Evolutionary conservation across 2,329 filamentous ascomycete genomes (phyloP).

Genomic region (Rasamsonia emersonii): DNA sequence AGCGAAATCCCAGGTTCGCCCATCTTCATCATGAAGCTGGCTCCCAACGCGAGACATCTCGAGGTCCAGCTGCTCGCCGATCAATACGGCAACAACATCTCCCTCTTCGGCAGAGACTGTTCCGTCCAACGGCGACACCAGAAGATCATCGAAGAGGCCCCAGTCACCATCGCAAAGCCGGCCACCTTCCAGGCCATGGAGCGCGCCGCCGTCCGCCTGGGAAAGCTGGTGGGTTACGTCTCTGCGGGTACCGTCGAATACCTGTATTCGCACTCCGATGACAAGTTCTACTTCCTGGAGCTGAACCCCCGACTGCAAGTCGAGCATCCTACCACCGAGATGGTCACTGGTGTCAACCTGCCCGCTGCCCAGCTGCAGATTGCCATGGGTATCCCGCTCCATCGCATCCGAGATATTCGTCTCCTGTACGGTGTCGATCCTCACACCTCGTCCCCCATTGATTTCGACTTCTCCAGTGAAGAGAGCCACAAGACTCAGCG

Average conservation of each 20-base stretch:
- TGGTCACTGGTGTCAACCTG: constrained; percentile 96
- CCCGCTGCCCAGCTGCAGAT: constrained; percentile 96
- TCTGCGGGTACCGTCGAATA: constrained; percentile 98
- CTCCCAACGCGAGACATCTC: constrained; percentile 89
- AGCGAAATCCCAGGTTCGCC: constrained; percentile 97
- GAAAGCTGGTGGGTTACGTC: constrained; percentile 91
- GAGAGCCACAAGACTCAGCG: constrained; percentile 77
- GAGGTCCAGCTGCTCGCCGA: constrained; percentile 96
- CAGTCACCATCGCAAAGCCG: constrained; percentile 87
- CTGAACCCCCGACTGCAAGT: constrained; percentile 98
- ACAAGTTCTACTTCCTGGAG: constrained; percentile 99
- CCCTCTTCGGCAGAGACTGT: constrained; percentile 95
- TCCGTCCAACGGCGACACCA: constrained; percentile 97
- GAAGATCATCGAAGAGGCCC: constrained; percentile 99
- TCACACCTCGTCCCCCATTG: constrained; percentile 75
- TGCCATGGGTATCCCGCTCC: constrained; percentile 94
- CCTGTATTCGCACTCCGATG: constrained; percentile 92
- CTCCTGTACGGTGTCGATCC: constrained; percentile 93
- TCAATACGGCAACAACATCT: constrained; percentile 99
- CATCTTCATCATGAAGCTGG: constrained; percentile 99
- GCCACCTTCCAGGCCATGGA: constrained; percentile 94
- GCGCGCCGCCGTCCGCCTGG: constrained; percentile 86
- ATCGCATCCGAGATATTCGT: constrained; percentile 92
- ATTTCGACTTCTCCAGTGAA: constrained; percentile 90
- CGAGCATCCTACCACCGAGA: constrained; percentile 98